phyloP scores from a whole-genome alignment of 1,139 yeast genomes.

The Pichia kudriavzevii region DNA sequence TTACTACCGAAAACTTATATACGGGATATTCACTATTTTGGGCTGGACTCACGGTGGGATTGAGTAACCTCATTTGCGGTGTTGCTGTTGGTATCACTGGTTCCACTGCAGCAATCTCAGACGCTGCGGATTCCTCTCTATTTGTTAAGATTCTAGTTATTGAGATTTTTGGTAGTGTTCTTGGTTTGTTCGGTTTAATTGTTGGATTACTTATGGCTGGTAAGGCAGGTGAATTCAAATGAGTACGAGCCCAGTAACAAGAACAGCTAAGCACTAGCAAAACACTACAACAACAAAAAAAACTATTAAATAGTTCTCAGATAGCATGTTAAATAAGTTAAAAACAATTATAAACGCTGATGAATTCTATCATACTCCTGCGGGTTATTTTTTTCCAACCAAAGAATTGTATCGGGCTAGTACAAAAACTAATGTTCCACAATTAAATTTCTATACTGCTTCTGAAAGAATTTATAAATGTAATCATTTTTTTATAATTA shows the following conservation, averaged over 20 bases:
- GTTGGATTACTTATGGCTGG: slow-evolving; percentile 97
- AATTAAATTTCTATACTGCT: slow-evolving; percentile 10
- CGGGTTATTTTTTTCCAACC: too few species aligned
- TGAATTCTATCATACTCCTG: too few species aligned
- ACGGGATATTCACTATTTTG: slow-evolving; percentile 94
- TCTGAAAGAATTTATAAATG: too few species aligned
- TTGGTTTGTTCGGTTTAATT: slow-evolving; percentile 90
- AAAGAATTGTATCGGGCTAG: too few species aligned
- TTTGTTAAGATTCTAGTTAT: slow-evolving; percentile 94
- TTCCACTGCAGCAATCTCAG: slow-evolving; percentile 94
- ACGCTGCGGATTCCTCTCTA: slow-evolving; percentile 93
- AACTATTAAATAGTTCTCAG: too few species aligned
- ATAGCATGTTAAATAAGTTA: too few species aligned
- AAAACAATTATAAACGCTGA: too few species aligned
- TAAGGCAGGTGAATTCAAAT: slow-evolving; percentile 73
- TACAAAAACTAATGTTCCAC: slow-evolving; percentile 14
- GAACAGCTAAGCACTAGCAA: neutral
- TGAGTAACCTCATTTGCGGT: slow-evolving; percentile 92
- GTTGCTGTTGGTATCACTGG: slow-evolving; percentile 97
- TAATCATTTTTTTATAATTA: slow-evolving; percentile 5
- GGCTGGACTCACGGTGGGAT: slow-evolving; percentile 97
- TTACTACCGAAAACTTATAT: slow-evolving; percentile 78
- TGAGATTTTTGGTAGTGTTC: slow-evolving; percentile 93
- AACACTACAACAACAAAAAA: too few species aligned
- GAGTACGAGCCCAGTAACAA: neutral